Evolutionary conservation across 2,329 filamentous ascomycete species (phyloP).

Genomic region (Exophiala sp.): DNA sequence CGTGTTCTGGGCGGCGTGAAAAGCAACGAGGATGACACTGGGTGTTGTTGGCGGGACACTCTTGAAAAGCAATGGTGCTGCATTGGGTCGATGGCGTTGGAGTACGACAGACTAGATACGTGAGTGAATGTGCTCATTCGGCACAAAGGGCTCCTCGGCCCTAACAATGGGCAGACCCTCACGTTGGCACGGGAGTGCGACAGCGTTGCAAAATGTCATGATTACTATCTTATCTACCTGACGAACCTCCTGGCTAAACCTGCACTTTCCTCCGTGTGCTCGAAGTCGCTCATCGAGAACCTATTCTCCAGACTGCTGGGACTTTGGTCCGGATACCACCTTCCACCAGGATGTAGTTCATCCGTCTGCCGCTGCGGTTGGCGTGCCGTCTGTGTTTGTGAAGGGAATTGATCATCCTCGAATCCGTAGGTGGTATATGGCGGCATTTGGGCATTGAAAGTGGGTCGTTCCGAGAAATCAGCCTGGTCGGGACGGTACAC

Average conservation of each 20-base stretch:
- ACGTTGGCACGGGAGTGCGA: neutral
- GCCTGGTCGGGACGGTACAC: too few relatives aligned
- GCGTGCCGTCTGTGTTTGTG: neutral
- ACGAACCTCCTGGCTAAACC: slow-evolving; percentile 14
- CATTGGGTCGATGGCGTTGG: too few relatives aligned
- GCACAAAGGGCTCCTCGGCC: too few relatives aligned
- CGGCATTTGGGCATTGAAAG: too few relatives aligned
- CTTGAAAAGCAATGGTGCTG: too few relatives aligned
- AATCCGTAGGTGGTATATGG: too few relatives aligned
- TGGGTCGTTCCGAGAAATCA: too few relatives aligned
- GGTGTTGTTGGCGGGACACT: too few relatives aligned
- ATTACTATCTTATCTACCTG: neutral
- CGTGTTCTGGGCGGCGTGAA: slow-evolving; percentile 22
- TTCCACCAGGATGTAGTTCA: slow-evolving; percentile 47
- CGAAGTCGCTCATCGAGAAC: slow-evolving; percentile 7
- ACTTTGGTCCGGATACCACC: slow-evolving; percentile 39
- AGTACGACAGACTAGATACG: too few relatives aligned
- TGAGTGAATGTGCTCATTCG: too few relatives aligned
- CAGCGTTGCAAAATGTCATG: too few relatives aligned
- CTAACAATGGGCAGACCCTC: neutral
- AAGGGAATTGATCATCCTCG: too few relatives aligned
- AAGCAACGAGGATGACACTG: neutral
- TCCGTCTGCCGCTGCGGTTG: slow-evolving; percentile 30
- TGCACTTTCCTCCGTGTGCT: slow-evolving; percentile 8
- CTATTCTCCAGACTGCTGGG: slow-evolving; percentile 9